Percentiles rank a stretch among this genome's conserved stretches.
These are phyloP conservation scores for Exophiala aquamarina DNA, from an alignment of 2,329 filamentous ascomycete species.

Conservation along the genomic window DNA sequence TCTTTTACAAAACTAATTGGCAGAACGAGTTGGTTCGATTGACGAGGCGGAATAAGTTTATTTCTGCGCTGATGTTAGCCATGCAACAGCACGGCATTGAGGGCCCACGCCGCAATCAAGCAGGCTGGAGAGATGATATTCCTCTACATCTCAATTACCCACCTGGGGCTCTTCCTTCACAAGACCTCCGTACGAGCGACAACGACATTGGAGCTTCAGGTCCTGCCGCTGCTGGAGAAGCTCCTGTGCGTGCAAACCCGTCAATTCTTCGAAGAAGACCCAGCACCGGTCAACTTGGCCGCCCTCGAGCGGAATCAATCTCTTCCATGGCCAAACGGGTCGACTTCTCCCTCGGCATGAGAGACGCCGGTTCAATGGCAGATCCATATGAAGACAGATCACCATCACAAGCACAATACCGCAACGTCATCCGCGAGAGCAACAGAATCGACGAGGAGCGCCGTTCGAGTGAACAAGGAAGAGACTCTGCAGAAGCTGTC, in stretches of 20 bases:
- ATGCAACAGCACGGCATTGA: constrained; percentile 84
- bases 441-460: constrained; percentile 42
- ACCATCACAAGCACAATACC: constrained; percentile 35
- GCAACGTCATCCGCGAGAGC: constrained; percentile 36
- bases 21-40: constrained; percentile 92
- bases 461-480: constrained; percentile 10
- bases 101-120: constrained; percentile 72
- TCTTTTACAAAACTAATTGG: constrained; percentile 97
- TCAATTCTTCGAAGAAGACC: constrained; percentile 58
- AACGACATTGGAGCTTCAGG: constrained; percentile 30
- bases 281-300: constrained; percentile 36
- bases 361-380: constrained; percentile 57
- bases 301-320: constrained; percentile 58
- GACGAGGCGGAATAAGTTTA: constrained; percentile 89
- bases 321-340: constrained; percentile 62
- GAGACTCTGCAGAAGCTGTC: constrained; percentile 14
- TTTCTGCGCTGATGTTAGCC: constrained; percentile 83
- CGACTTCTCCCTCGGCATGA: constrained; percentile 71
- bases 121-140: constrained; percentile 65
- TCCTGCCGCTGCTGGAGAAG: constrained; percentile 46
- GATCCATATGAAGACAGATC: constrained; percentile 64
- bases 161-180: constrained; percentile 43
- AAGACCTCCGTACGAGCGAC: too few relatives aligned
- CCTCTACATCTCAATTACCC: constrained; percentile 63
- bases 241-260: constrained; percentile 33